phyloP scores from a whole-genome alignment of 768 basidiomycete species.

The Psilocybe tampanensis region DNA sequence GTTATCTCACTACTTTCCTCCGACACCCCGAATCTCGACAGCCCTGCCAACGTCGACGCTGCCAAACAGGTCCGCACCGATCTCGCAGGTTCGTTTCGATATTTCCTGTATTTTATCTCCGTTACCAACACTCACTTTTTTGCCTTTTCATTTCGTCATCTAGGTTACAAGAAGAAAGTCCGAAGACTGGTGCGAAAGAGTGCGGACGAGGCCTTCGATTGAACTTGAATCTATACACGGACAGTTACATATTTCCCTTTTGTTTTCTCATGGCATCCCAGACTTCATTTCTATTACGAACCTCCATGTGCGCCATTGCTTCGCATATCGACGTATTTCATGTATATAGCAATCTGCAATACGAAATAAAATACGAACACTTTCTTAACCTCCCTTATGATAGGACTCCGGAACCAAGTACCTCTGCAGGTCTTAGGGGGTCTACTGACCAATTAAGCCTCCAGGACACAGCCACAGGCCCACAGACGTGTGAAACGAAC shows the following conservation, averaged over 20 bases:
- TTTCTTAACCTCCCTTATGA: no score
- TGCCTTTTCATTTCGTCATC: background rate
- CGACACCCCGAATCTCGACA: slow-evolving; percentile 88
- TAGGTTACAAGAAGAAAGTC: slow-evolving; percentile 96
- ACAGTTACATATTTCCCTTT: slow-evolving; percentile 1
- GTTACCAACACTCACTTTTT: background rate
- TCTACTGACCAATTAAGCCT: background rate
- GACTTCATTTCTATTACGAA: background rate
- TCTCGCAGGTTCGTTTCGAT: slow-evolving; percentile 46
- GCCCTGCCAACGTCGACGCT: slow-evolving; percentile 96
- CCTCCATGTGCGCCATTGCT: background rate
- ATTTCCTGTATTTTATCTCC: background rate
- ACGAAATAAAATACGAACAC: background rate
- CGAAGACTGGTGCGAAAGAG: slow-evolving; percentile 83
- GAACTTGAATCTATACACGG: slow-evolving; percentile 35
- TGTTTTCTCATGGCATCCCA: background rate
- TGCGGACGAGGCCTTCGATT: slow-evolving; percentile 89
- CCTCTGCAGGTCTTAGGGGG: background rate
- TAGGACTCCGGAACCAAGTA: no score
- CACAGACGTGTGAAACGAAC: background rate
- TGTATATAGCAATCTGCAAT: background rate
- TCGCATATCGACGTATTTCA: background rate
- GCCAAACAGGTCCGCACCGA: slow-evolving; percentile 84
- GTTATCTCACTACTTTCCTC: slow-evolving; percentile 96
- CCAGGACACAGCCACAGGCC: background rate